Percentiles rank a stretch among this genome's conserved stretches.
Conservation (phyloP, 495 filamentous ascomycete genomes). For the Trichodelitschia bisporula region DNA sequence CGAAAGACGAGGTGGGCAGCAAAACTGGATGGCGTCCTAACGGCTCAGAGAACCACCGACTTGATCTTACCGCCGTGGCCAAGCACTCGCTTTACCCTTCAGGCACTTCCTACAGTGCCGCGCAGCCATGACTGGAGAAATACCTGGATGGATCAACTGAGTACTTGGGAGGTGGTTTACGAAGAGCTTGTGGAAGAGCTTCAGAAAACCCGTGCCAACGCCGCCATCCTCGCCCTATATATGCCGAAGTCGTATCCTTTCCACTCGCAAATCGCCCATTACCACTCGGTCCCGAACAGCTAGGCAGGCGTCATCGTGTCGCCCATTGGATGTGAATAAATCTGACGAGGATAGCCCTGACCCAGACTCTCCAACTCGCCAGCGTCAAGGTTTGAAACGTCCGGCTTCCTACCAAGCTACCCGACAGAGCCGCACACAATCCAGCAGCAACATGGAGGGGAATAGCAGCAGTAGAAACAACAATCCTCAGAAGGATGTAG, state of each 20-base stretch:
- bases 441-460: not conserved
- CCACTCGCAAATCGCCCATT: not conserved
- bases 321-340: not conserved
- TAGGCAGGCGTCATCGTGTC: no score
- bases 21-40: conserved; percentile 9
- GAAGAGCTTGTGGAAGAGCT: conserved; percentile 6
- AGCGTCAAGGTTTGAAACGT: no score
- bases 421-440: not conserved
- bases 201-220: conserved; percentile 7
- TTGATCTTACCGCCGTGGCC: conserved; percentile 20
- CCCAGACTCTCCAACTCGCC: not conserved
- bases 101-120: conserved; percentile 16
- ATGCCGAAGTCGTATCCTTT: conserved; percentile 12
- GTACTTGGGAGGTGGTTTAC: not conserved
- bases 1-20: conserved; percentile 16
- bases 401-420: not conserved
- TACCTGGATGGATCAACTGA: conserved; percentile 10
- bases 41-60: conserved; percentile 2
- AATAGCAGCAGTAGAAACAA: not conserved
- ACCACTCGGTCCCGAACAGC: not conserved
- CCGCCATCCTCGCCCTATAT: not conserved
- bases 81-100: conserved; percentile 24
- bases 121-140: conserved; percentile 17
- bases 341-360: not conserved
- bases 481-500: not conserved